Evolutionary conservation across 352 stramenopile genomes (phyloP).

Genomic region (Phytophthora pistaciae): DNA sequence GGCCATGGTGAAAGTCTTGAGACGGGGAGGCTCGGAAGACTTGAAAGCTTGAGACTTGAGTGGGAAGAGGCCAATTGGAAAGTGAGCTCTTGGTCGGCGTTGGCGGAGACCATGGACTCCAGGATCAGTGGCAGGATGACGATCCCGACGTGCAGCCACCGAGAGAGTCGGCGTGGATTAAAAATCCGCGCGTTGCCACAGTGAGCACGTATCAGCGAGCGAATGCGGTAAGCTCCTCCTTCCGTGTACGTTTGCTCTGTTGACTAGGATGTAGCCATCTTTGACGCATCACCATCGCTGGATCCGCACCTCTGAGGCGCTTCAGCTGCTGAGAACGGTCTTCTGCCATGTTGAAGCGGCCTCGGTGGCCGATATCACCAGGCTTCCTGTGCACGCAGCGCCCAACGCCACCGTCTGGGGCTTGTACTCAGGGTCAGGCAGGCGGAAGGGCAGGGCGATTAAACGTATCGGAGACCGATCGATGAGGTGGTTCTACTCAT

Average conservation of each 20-base stretch:
- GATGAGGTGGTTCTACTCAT: too few relatives aligned
- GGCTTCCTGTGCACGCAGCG: neutral
- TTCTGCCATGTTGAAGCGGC: neutral
- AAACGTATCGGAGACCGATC: neutral
- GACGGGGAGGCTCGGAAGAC: conserved; percentile 2
- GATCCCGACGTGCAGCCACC: neutral
- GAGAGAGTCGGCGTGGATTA: conserved; percentile 1
- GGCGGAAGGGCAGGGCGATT: neutral
- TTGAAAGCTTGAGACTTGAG: conserved; percentile 7
- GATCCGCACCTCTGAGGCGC: neutral
- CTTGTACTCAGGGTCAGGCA: neutral
- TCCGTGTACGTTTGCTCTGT: too few relatives aligned
- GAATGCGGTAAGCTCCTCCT: neutral
- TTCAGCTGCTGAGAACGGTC: neutral
- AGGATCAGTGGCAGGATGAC: neutral
- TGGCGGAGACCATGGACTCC: neutral
- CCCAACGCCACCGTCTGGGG: neutral
- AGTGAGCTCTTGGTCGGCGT: conserved; percentile 8
- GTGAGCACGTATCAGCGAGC: neutral
- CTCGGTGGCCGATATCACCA: neutral
- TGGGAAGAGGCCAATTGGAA: conserved; percentile 13
- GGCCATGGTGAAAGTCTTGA: conserved; percentile 15
- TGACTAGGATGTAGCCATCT: neutral
- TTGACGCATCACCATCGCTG: neutral
- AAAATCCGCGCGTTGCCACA: neutral